Base-by-base conservation (phyloP, 1,284 basidiomycete genomes). In the Melampsora americana region DNA sequence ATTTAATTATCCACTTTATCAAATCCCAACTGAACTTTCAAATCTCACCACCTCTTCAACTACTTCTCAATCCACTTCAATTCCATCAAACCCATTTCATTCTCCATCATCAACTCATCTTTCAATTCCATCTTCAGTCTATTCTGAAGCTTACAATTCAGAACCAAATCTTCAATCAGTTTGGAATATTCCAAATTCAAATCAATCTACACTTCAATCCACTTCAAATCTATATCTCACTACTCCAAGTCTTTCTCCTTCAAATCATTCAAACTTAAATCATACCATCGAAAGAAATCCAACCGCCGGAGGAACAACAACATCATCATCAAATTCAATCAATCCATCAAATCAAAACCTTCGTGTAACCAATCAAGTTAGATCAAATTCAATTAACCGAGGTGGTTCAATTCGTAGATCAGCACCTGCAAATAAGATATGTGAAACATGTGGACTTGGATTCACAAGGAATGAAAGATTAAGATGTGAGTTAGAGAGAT, bases 391-490 rank as follows among this genome's bases (percentile, higher is more conserved):
- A 2, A 42, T 71, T 6, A 71, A 71, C 50, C 69, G 69, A 32
- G 69, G 69, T 16, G 69, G 69, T 9, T 64, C 59, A 20, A 26
- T 28, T 5, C 59, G 69, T 28, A 59, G 69, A 23, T 53, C 44
- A 32, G 69, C 69, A 26, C 69, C 69, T 14, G 69, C 69, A 20
- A 59, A 71, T 32, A 71, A 71, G 56, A 28, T 71, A 7, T 73
- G 70, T 44, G 46, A 26, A 23, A 46, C 32, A 20, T 73, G 70
- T 53, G 61, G 48, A 42, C 44, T 44, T 28, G 64, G 61, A 20
- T 73, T 73, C 39, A 73, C 70, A 1, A 73, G 70, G 42, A 73
- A 73, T 73, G 70, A 73, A 32, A 73, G 70, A 73, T 66, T 73
- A 39, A 65, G 62, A 59, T 73, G 70, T 73, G 42, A 73, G 70